Evolutionary conservation across 768 basidiomycete species (phyloP).

Genomic region (Leccinum arenicola): DNA sequence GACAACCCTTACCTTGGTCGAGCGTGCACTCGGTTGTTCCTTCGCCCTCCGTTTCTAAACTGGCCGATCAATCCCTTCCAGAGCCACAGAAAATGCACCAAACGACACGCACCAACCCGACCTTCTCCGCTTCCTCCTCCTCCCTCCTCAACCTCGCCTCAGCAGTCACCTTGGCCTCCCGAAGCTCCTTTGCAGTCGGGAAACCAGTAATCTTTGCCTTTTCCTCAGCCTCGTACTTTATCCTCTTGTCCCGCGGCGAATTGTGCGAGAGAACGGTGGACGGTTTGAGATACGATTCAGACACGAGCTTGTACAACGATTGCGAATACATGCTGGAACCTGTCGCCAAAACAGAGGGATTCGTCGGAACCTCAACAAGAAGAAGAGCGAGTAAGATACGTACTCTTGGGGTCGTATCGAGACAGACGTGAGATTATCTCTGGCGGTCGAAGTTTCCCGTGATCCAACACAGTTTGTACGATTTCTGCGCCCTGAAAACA

Average conservation of each 20-base stretch:
- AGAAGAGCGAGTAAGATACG: constrained; percentile 17
- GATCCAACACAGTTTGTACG: constrained; percentile 71
- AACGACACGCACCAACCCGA: constrained; percentile 54
- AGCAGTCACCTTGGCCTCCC: constrained; percentile 67
- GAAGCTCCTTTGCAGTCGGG: constrained; percentile 77
- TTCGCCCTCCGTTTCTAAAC: constrained; percentile 64
- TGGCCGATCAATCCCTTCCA: constrained; percentile 21
- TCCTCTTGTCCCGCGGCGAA: constrained; percentile 77
- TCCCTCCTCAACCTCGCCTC: constrained; percentile 61
- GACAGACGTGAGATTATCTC: constrained; percentile 60
- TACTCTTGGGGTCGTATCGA: constrained; percentile 58
- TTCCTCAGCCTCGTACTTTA: constrained; percentile 79
- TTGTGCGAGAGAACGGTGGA: constrained; percentile 75
- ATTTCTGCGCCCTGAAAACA: constrained; percentile 65
- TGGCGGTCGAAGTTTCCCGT: constrained; percentile 79
- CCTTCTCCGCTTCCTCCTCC: constrained; percentile 70
- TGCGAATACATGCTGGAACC: constrained; percentile 51
- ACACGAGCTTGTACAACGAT: constrained; percentile 68
- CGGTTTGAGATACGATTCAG: constrained; percentile 71
- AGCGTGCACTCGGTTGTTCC: constrained; percentile 39
- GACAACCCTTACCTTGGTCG: constrained; percentile 49
- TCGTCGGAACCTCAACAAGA: background rate
- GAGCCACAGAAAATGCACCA: background rate
- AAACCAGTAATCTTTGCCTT: constrained; percentile 71
- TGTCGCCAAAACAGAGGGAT: background rate